These are phyloP conservation scores for Hortiboletus flavorubellus DNA, from an alignment of 768 basidiomycete genomes.

Conservation along the genomic window DNA sequence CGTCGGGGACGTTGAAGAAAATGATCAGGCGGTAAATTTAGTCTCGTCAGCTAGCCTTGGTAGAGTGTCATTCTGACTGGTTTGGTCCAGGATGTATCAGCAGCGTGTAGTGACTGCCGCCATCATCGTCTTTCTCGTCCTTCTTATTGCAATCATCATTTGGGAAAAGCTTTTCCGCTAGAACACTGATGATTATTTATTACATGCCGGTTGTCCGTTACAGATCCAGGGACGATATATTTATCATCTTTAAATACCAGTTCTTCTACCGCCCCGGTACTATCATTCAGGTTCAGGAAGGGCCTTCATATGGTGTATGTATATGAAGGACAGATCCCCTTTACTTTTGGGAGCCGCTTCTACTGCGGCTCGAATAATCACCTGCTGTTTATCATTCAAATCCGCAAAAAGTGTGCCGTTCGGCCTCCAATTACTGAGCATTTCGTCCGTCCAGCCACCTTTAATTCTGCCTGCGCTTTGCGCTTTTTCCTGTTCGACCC, in stretches of 20 bases:
- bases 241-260: slow-evolving; percentile 25
- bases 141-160: slow-evolving; percentile 77
- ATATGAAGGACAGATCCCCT: slow-evolving; percentile 36
- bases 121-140: slow-evolving; percentile 80
- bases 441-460: neutral
- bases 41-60: neutral
- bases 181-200: slow-evolving; percentile 16
- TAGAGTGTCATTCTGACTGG: slow-evolving; percentile 11
- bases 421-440: slow-evolving; percentile 12
- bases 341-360: neutral
- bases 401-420: slow-evolving; percentile 27
- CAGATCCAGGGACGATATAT: slow-evolving; percentile 21
- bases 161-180: slow-evolving; percentile 70
- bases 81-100: slow-evolving; percentile 84
- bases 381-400: slow-evolving; percentile 28
- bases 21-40: slow-evolving; percentile 87
- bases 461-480: slow-evolving; percentile 13
- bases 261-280: neutral
- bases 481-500: slow-evolving; percentile 21
- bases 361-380: neutral
- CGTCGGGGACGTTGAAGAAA: slow-evolving; percentile 87
- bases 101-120: slow-evolving; percentile 85
- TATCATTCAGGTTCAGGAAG: neutral
- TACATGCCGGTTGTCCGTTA: slow-evolving; percentile 11
- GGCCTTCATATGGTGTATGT: slow-evolving; percentile 32